These are phyloP conservation scores for Pisolithus orientalis DNA, from an alignment of 768 basidiomycete genomes.

Conservation along the genomic window DNA sequence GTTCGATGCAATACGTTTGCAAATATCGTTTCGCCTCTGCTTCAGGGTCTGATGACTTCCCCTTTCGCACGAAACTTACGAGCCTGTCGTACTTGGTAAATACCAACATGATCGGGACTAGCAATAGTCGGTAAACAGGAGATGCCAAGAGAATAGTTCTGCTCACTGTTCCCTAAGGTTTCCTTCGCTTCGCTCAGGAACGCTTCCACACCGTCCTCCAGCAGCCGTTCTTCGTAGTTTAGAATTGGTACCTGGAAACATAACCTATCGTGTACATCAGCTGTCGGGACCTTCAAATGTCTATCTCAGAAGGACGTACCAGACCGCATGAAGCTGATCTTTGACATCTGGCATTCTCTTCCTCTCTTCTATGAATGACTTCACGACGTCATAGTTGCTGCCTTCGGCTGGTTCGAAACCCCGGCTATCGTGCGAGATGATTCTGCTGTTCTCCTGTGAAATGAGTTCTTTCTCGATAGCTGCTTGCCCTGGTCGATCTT, in stretches of 20 bases:
- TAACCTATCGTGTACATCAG: neutral
- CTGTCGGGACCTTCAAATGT: neutral
- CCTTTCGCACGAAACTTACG: neutral
- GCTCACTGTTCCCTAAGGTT: constrained; percentile 1
- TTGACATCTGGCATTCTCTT: neutral
- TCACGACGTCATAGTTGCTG: constrained; percentile 4
- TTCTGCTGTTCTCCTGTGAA: too few relatives aligned
- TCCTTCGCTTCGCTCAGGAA: neutral
- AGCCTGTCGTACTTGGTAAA: constrained; percentile 6
- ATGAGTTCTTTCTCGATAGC: too few relatives aligned
- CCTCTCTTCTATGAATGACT: constrained; percentile 6
- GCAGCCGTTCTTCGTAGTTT: neutral
- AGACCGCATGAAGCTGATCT: constrained; percentile 10
- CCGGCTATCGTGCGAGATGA: constrained; percentile 12
- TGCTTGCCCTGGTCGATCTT: too few relatives aligned
- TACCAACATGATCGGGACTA: constrained; percentile 1
- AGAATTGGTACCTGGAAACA: constrained; percentile 1
- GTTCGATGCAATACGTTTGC: neutral
- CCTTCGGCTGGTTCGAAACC: constrained; percentile 11
- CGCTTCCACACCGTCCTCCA: constrained; percentile 2
- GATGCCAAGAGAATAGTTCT: neutral
- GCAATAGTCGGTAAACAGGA: neutral
- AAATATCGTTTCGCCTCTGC: neutral
- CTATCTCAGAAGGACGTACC: constrained; percentile 1
- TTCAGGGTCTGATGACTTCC: neutral